Percentiles rank a stretch among this genome's conserved stretches.
phyloP scores from a whole-genome alignment of 179 eudicot genomes.

The Sideroxylon spinosum region DNA sequence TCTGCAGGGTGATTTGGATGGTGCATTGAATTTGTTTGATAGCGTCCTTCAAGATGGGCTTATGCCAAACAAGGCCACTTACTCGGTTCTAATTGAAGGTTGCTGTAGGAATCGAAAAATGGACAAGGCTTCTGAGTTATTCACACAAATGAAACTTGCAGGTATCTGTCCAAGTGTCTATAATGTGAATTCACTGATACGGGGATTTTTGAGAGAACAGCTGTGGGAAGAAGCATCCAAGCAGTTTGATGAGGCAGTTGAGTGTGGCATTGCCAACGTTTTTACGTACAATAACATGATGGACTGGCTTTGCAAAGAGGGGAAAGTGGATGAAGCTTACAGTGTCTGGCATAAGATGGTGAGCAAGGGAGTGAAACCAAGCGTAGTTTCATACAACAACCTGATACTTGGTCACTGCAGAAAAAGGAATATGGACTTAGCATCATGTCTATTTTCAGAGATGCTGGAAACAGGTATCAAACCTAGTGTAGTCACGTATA shows the following conservation, averaged over 20 bases:
- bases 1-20: conserved; percentile 37
- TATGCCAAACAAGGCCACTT: conserved; percentile 49
- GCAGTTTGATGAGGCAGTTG: conserved; percentile 44
- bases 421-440: conserved; percentile 46
- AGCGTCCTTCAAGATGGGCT: conserved; percentile 37
- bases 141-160: conserved; percentile 44
- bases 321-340: conserved; percentile 48
- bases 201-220: conserved; percentile 33
- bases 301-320: conserved; percentile 40
- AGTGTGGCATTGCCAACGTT: conserved; percentile 48
- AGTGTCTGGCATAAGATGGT: conserved; percentile 51
- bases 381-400: conserved; percentile 44
- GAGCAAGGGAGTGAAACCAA: conserved; percentile 42
- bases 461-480: conserved; percentile 39
- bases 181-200: conserved; percentile 40
- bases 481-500: conserved; percentile 47
- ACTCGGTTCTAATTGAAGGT: conserved; percentile 51
- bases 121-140: conserved; percentile 50
- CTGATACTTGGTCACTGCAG: conserved; percentile 53
- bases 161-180: conserved; percentile 45
- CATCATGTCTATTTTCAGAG: conserved; percentile 34
- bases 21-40: conserved; percentile 44
- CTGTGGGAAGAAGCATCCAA: conserved; percentile 38
- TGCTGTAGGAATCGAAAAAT: conserved; percentile 37
- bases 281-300: conserved; percentile 44